These are phyloP conservation scores for Vigna hirtella DNA, from an alignment of 306 rosid genomes.

Conservation along the genomic window DNA sequence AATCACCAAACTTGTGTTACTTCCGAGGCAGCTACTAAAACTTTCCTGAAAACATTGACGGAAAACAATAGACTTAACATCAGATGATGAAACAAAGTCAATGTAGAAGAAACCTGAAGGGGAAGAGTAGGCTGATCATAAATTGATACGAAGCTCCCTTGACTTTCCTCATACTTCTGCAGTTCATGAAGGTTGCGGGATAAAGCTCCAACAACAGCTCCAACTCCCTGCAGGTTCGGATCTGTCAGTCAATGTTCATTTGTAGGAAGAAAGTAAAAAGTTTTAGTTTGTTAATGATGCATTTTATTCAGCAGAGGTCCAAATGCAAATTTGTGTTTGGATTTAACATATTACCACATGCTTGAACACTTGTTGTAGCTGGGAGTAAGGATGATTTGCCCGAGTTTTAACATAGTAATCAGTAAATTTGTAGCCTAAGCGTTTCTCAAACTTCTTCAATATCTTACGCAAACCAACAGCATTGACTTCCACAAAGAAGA, in stretches of 20 bases:
- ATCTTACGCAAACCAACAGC: slow-evolving; percentile 94
- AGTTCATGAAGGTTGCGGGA: slow-evolving; percentile 96
- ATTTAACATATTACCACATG: slow-evolving; percentile 77
- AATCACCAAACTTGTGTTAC: not conserved
- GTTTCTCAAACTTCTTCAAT: slow-evolving; percentile 93
- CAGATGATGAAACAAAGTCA: slow-evolving; percentile 24
- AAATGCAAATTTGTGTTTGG: slow-evolving; percentile 30
- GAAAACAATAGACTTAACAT: slow-evolving; percentile 10
- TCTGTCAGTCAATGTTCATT: slow-evolving; percentile 44
- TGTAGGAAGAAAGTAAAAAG: slow-evolving; percentile 8
- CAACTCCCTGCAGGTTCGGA: slow-evolving; percentile 66
- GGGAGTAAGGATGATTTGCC: slow-evolving; percentile 94
- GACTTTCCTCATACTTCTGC: slow-evolving; percentile 82
- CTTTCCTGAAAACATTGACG: slow-evolving; percentile 3
- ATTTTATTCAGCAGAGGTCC: slow-evolving; percentile 11
- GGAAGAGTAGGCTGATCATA: slow-evolving; percentile 82
- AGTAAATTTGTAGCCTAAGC: slow-evolving; percentile 80
- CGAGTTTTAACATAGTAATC: slow-evolving; percentile 87
- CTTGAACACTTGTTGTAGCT: slow-evolving; percentile 93
- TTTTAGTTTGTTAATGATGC: not conserved
- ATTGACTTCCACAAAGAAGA: slow-evolving; percentile 80
- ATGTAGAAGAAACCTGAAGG: slow-evolving; percentile 67
- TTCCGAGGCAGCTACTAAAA: slow-evolving; percentile 12
- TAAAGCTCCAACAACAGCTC: slow-evolving; percentile 95
- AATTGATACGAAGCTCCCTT: slow-evolving; percentile 85